Evolutionary conservation across 148 eudicot genomes (phyloP), one percentile per base, ranked within the genome.

Genomic region (Spergularia bocconei): DNA sequence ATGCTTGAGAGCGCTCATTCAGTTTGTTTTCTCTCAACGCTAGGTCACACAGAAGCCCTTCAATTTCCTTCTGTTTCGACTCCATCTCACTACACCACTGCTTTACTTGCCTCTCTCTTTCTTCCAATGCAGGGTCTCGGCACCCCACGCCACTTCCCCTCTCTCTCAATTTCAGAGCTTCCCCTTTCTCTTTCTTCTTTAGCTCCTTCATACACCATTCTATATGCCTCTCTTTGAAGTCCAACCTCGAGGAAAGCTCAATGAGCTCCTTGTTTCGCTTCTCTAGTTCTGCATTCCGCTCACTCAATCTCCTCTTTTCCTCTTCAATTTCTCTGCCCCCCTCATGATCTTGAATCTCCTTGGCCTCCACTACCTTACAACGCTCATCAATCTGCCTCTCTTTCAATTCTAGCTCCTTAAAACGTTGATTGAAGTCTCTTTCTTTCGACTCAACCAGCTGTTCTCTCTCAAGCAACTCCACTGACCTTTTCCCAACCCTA

Each of bases 11-110:
- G 7, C 78, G 63, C 39, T 55, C 64, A 20, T 15, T 61, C 6
- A 75, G 23, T 14, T 11, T n/a, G 9, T 2, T 66, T 56, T 55
- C 72, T 57, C 21, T 56, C 66, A 23, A 14, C 11, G 5, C 72
- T 0, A 66, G 19, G 39, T 33, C 65, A 67, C 7, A 6, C 7
- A 33, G 41, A 44, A 13, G 38, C 60, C 21, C 51, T 17, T 63
- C 56, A 39, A 76, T 8, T 56, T 67, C 16, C 29, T 55, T 67
- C 15, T 56, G 72, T 44, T 68, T 75, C 78, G 21, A 21, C 60
- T 67, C 72, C 36, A 56, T 16, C 33, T 38, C 60, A 13, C 29
- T 6, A 21, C 48, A 63, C 50, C 17, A 48, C 21, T 33, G 23
- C 62, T 56, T 13, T 17, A 12, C 23, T 60, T 58, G 60, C 11